These are phyloP conservation scores for Dactylorhiza incarnata DNA, from an alignment of 106 monocot species.

Conservation along the genomic window DNA sequence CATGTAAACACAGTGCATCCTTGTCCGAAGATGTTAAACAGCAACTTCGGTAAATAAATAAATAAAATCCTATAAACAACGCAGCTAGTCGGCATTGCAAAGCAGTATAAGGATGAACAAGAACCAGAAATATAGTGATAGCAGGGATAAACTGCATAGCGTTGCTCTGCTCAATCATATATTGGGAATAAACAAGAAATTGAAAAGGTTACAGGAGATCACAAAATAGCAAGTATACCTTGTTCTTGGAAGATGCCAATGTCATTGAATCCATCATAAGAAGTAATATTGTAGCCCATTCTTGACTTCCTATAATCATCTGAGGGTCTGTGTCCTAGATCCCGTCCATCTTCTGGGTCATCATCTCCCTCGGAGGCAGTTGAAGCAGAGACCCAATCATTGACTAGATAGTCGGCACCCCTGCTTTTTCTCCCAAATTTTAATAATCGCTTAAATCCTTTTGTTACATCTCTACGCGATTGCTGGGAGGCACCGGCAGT, in stretches of 20 bases:
- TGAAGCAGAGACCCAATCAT: conserved; percentile 76
- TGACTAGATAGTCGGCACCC: conserved; percentile 32
- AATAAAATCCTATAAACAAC: background rate
- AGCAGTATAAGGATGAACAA: background rate
- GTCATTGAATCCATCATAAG: conserved; percentile 56
- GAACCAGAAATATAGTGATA: background rate
- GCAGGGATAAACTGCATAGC: background rate
- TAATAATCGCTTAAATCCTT: conserved; percentile 76
- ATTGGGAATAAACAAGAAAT: background rate
- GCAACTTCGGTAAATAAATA: background rate
- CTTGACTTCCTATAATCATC: conserved; percentile 61
- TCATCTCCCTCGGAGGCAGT: conserved; percentile 86
- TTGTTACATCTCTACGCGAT: conserved; percentile 49
- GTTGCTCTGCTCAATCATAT: background rate
- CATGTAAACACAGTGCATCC: too few relatives aligned
- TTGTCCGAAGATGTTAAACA: too few relatives aligned
- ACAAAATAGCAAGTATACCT: conserved; percentile 26
- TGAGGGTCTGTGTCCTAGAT: conserved; percentile 28
- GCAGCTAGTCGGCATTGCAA: background rate
- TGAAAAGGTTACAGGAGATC: background rate
- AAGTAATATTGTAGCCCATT: conserved; percentile 37
- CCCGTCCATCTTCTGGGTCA: conserved; percentile 49
- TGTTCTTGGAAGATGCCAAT: conserved; percentile 45
- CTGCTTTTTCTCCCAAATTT: conserved; percentile 80
- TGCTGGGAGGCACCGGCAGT: conserved; percentile 38